Percentiles rank a stretch among this genome's conserved stretches.
Conservation (phyloP, 805 yeast genomes). For the Candida tibetensis region DNA sequence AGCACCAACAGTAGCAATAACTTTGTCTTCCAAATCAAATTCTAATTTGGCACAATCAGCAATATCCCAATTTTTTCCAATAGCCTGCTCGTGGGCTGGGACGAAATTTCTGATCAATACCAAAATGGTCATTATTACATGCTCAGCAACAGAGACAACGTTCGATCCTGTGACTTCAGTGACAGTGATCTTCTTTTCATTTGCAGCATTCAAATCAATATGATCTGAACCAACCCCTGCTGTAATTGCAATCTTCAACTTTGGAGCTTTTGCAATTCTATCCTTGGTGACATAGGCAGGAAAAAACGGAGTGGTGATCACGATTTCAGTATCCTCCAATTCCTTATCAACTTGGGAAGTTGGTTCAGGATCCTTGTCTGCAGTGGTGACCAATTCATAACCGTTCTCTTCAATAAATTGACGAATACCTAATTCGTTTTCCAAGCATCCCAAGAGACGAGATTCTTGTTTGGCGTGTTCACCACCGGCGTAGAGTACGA, state of each 20-base stretch:
- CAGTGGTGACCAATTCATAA: slow-evolving; percentile 62
- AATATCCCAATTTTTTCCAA: slow-evolving; percentile 67
- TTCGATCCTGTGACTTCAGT: slow-evolving; percentile 82
- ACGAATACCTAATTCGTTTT: slow-evolving; percentile 72
- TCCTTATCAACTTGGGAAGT: slow-evolving; percentile 58
- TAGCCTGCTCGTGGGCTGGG: slow-evolving; percentile 71
- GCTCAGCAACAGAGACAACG: slow-evolving; percentile 79
- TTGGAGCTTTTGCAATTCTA: slow-evolving; percentile 66
- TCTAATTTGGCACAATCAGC: slow-evolving; percentile 69
- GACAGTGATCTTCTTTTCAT: slow-evolving; percentile 61
- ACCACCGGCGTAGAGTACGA: slow-evolving; percentile 59
- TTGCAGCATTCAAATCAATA: slow-evolving; percentile 67
- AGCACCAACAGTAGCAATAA: slow-evolving; percentile 76
- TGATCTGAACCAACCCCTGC: slow-evolving; percentile 90
- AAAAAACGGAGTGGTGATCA: slow-evolving; percentile 80
- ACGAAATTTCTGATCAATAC: slow-evolving; percentile 72
- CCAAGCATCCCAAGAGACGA: slow-evolving; percentile 64
- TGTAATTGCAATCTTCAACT: slow-evolving; percentile 65
- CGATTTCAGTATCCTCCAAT: slow-evolving; percentile 68
- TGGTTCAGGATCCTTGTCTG: slow-evolving; percentile 63
- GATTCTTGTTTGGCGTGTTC: slow-evolving; percentile 59
- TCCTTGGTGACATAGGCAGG: slow-evolving; percentile 73
- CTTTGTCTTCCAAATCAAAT: slow-evolving; percentile 73
- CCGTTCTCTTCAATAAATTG: slow-evolving; percentile 64
- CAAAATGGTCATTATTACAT: slow-evolving; percentile 70